Evolutionary conservation across 2,329 filamentous ascomycete species (phyloP), one percentile per base, ranked within the genome.

Genomic region (Lachnum nothofagi): DNA sequence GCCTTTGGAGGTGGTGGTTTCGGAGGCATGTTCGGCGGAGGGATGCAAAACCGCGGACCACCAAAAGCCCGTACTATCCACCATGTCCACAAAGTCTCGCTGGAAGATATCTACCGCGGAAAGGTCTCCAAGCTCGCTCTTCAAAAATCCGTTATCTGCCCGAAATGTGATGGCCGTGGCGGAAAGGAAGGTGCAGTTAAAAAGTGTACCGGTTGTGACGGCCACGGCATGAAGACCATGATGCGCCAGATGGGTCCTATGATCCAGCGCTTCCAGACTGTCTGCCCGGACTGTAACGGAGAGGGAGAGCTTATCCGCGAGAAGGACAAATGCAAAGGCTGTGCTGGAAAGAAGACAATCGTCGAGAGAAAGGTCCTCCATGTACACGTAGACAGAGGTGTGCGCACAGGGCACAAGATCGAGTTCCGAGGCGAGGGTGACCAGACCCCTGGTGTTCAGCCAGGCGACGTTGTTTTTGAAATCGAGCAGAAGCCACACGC

Each of bases 181-280:
- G 93, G 93, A 59, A 98, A 98, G 77, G 91, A 97, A 58, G 93
- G 93, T 57, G 88, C 93, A n/a, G 91, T 97, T 58, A 91, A 91
- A 75, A 88, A 86, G 64, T 98, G 93, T 72, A 67, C 81, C 34
- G 87, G 89, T 65, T 98, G 93, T 70, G 89, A 95, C 64, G 93
- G 93, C 59, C 82, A 86, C 57, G 93, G 93, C 71, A 95, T 96
- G 88, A 97, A 97, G 86, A 96, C 88, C 34, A 97, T 98, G 91
- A 96, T 98, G 93, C 87, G 94, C 68, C 93, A 98, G 74, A 97
- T 98, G 91, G 93, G 93, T 44, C 93, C 93, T 52, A 98, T 98
- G 93, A 97, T 98, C 62, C 94, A 98, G 75, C 88, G 93, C 50
- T 98, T 98, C 83, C 93, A 98, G 78, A 97, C 91, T 24, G 91